Base-by-base conservation (phyloP, 305 asterid species). In the Withania somnifera region DNA sequence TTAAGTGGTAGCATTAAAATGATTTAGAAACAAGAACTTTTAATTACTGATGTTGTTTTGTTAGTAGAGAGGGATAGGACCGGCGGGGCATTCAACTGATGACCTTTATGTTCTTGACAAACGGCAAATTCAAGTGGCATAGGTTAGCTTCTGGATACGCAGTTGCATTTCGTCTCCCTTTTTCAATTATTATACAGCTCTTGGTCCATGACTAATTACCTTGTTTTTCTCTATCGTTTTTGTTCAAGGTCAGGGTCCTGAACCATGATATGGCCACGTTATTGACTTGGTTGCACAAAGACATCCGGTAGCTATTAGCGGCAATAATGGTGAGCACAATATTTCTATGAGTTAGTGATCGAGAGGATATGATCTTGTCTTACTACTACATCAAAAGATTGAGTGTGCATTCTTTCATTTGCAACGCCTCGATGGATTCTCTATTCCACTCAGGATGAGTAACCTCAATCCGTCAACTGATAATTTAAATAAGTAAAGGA, bases 11-110 rank as follows among this genome's bases (percentile, higher is more conserved):
- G 52, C 5, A 13, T 19, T 24, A 47, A 15, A 80, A 45, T 36
- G 77, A 11, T 34, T 80, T 47, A 47, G 78, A 30, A 50, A 75
- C 10, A 26, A 75, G 47, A 5, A 50, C 40, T 75, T 47, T 24
- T 50, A 28, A 15, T 50, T 9, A 28, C 38, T 63, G 8, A 50
- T 80, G 34, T 14, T 76, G 36, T 50, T 81, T 66, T 85, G 85
- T 82, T 90, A 86, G 42, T 88, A 97, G 99, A 98, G 99, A 45
- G 99, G 99, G 56, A 97, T 97, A 79, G 99, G 99, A 90, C 99
- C 99, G 36, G 99, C 99, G 0, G 99, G 99, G 85, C 99, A 94
- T 91, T 97, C 99, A 11, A 94, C 99, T 0, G 99, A 97, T 88
- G 99, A 97, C 84, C 89, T 97, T 40, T 93, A 84, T 45, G 99